Evolutionary conservation across 2,329 filamentous ascomycete species (phyloP), one percentile per base, ranked within the genome.

Genomic region (Colletotrichum sublineola): DNA sequence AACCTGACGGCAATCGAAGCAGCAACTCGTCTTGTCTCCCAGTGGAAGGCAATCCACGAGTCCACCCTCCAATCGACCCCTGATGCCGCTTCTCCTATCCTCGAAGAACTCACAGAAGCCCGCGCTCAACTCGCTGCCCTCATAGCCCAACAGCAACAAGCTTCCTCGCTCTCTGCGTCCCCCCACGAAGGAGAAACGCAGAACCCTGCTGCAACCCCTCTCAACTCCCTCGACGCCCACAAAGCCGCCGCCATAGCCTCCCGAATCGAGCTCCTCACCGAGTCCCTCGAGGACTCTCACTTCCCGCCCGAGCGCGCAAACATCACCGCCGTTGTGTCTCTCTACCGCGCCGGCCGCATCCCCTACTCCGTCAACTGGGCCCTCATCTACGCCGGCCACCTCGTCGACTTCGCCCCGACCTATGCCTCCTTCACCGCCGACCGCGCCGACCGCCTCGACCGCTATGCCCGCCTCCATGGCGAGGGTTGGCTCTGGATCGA

Each of bases 401-500:
- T 86, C 33, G 82, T 85, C 68, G 84, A 85, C 73, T 78, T 75
- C 11, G 83, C 81, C 42, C 76, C 78, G 2, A 78, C 77, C 7
- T 85, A 84, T 67, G 71, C 68, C 56, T 80, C 81, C 33, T 85
- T 86, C 77, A 80, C 80, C 31, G 29, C 57, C 5, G 80, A 85
- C 75, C 81, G 85, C 69, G 67, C 72, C 14, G 79, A 79, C 20
- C 80, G 83, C 33, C 79, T 86, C 14, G 81, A 84, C 68, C 77
- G 76, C 2, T 86, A 86, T 67, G 76, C 61, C 46, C 76, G 74
- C 5, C 55, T 74, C 14, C 72, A 84, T 73, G 84, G 84, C 2
- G 75, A 78, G 1, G 84, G 83, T 11, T 86, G 83, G 82, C 79
- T 86, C 15, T 87, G 84, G 84, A 83, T 83, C 65, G 84, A 86